Percentiles rank a stretch among this genome's conserved stretches.
Conservation (phyloP, 2,329 filamentous ascomycete species). For the Plectosphaerella sp. region DNA sequence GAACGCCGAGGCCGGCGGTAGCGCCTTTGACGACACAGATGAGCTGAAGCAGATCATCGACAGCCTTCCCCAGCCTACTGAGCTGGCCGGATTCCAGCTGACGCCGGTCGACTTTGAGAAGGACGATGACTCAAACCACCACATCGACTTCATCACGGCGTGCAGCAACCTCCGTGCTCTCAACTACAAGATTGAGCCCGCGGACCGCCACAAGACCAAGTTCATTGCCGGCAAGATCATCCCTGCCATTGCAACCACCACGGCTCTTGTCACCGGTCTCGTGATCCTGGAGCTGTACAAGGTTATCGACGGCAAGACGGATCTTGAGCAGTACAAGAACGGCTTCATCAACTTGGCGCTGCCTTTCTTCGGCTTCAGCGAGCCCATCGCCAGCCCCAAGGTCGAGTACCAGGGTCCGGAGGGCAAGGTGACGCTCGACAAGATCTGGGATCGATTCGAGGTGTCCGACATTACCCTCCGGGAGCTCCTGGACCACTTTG, state of each 20-base stretch:
- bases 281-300: slow-evolving; percentile 94
- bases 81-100: slow-evolving; percentile 82
- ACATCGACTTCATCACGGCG: slow-evolving; percentile 98
- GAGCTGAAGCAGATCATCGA: slow-evolving; percentile 70
- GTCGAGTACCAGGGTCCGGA: slow-evolving; percentile 78
- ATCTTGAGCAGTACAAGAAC: slow-evolving; percentile 99
- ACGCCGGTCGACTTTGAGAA: slow-evolving; percentile 96
- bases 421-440: slow-evolving; percentile 81
- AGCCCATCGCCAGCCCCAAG: slow-evolving; percentile 92
- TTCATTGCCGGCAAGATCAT: slow-evolving; percentile 99
- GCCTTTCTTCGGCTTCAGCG: slow-evolving; percentile 97
- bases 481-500: slow-evolving; percentile 80
- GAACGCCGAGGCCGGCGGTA: slow-evolving; percentile 55
- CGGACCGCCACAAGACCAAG: slow-evolving; percentile 96
- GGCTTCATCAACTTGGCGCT: slow-evolving; percentile 95
- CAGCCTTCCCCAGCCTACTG: slow-evolving; percentile 72
- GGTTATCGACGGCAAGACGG: slow-evolving; percentile 91
- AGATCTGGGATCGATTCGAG: slow-evolving; percentile 98
- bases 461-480: slow-evolving; percentile 78
- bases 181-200: slow-evolving; percentile 94
- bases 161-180: slow-evolving; percentile 94
- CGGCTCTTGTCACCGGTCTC: slow-evolving; percentile 88
- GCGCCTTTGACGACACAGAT: slow-evolving; percentile 65
- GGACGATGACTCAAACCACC: slow-evolving; percentile 95
- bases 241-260: slow-evolving; percentile 95